Evolutionary conservation across 2,329 filamentous ascomycete species (phyloP).

Genomic region (Juglanconis sp.): DNA sequence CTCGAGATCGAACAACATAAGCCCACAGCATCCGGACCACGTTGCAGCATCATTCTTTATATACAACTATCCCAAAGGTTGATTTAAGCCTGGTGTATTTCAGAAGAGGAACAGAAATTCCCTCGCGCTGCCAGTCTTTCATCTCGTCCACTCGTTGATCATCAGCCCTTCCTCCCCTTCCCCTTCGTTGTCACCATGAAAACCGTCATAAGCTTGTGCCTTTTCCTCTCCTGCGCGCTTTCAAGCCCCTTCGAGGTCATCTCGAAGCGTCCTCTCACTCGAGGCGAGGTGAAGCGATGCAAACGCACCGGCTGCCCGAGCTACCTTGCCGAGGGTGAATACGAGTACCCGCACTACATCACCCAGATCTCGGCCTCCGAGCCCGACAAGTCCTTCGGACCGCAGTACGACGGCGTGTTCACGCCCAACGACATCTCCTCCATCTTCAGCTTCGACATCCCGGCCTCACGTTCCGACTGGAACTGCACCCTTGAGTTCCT

Average conservation of each 20-base stretch:
- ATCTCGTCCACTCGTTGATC: not conserved
- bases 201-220: not conserved
- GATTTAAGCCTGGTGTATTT: no score
- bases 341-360: constrained; percentile 31
- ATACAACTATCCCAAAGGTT: no score
- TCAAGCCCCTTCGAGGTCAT: constrained; percentile 20
- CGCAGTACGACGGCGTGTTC: constrained; percentile 36
- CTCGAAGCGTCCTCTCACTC: constrained; percentile 25
- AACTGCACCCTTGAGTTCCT: constrained; percentile 46
- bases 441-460: constrained; percentile 46
- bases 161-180: not conserved
- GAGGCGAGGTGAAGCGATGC: constrained; percentile 17
- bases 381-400: constrained; percentile 36
- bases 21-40: no score
- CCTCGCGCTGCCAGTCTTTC: not conserved
- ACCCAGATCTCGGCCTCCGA: constrained; percentile 28
- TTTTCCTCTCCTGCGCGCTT: not conserved
- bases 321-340: constrained; percentile 26
- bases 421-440: constrained; percentile 32
- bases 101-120: not conserved
- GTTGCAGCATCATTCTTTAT: no score
- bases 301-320: constrained; percentile 25
- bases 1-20: no score
- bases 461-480: constrained; percentile 33
- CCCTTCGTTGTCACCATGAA: constrained; percentile 1